Conservation (phyloP, 306 rosid genomes). For the Coriaria nepalensis region DNA sequence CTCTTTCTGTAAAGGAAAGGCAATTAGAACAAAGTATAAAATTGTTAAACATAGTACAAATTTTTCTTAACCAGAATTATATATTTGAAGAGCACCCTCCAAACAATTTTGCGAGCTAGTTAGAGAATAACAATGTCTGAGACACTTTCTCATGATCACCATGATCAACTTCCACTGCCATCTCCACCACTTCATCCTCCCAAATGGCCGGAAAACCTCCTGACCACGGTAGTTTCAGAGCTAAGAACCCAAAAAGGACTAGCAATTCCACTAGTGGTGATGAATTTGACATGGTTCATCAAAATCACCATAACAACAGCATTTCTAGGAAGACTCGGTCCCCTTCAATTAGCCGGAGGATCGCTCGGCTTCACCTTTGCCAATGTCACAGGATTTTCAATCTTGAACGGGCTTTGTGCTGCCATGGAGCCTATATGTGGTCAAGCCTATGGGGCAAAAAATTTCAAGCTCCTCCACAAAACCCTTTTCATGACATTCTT, state of each 20-base stretch:
- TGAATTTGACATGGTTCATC: conserved; percentile 80
- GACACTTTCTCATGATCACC: too few species aligned
- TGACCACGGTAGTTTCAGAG: conserved; percentile 28
- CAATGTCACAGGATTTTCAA: conserved; percentile 82
- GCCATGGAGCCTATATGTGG: conserved; percentile 97
- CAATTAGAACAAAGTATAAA: too few species aligned
- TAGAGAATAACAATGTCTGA: conserved; percentile 30
- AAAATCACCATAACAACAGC: conserved; percentile 69
- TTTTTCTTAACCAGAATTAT: too few species aligned
- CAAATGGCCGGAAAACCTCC: conserved; percentile 18
- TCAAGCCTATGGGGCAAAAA: conserved; percentile 81
- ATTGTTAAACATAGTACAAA: too few species aligned
- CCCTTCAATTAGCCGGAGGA: conserved; percentile 66
- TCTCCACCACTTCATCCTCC: conserved; percentile 7
- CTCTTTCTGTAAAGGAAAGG: not conserved
- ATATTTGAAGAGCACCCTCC: too few species aligned
- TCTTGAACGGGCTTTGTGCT: conserved; percentile 60
- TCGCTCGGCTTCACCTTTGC: conserved; percentile 80
- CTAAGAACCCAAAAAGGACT: conserved; percentile 41
- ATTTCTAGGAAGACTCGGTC: conserved; percentile 63
- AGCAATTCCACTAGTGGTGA: conserved; percentile 55
- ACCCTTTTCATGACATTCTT: conserved; percentile 61
- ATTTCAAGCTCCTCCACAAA: conserved; percentile 60
- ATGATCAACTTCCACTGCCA: conserved; percentile 9
- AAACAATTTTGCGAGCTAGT: too few species aligned